Evolutionary conservation across 2,329 filamentous ascomycete genomes (phyloP), one percentile per base, ranked within the genome.

Genomic region (Arthrinium phaeospermum): DNA sequence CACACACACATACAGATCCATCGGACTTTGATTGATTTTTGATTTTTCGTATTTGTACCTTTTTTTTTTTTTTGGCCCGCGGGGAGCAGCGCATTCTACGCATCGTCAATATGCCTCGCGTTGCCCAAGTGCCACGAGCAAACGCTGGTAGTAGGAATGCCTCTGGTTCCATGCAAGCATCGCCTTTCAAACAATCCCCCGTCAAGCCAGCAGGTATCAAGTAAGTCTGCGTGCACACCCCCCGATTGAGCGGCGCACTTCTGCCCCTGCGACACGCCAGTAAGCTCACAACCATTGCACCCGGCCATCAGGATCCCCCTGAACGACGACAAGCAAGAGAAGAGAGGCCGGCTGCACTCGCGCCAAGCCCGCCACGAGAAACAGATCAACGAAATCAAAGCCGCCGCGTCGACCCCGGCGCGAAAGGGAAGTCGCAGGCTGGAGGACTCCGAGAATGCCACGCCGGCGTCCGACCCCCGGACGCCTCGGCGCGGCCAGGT

Each of bases 251-350:
- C 34, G 13, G n/a, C 49, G 49, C 57, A 37, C n/a, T 8, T 10
- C 37, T 41, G 37, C 30, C 10, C 24, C 34, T 64, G 57, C 57
- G 30, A 10, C 34, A 41, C 19, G 57, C 4, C 57, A 47, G 24
- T 10, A 68, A 30, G 45, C 72, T 74, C 69, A 68, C 24, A 8
- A 19, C 1, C 19, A 47, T 49, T 47, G 70, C 69, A 70, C 74
- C 49, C 74, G 73, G 74, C 72, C 46, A 45, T 67, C 78, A 97
- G 94, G 81, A 97, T 99, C 73, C 95, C 96, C 47, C 90, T 99
- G 75, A 98, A 98, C 85, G 96, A 99, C 85, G 96, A 99, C 87
- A 92, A 91, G 73, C 91, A 92, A 77, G 96, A 99, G 85, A 98
- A 97, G 83, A 95, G 95, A 68, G 92, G 92, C 77, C 93, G 96